Evolutionary conservation across 495 filamentous ascomycete species (phyloP).

Genomic region (Hyaloscypha finlandica): DNA sequence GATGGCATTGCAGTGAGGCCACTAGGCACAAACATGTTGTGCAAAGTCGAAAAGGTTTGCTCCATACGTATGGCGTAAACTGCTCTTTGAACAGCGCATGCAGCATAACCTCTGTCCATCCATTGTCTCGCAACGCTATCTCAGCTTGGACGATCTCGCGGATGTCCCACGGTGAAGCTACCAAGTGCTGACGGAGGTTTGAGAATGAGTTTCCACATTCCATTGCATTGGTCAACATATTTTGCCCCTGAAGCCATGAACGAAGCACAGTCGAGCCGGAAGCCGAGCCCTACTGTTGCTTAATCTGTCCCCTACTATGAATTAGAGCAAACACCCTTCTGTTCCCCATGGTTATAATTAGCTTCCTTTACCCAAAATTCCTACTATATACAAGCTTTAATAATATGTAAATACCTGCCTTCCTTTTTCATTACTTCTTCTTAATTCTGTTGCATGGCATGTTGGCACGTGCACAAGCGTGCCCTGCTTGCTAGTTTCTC

Average conservation of each 20-base stretch:
- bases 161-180: not conserved
- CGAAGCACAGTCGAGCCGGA: not conserved
- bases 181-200: not conserved
- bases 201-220: not conserved
- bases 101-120: not conserved
- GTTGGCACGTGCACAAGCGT: too few species aligned
- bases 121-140: not conserved
- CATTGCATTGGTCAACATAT: not conserved
- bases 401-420: too few species aligned
- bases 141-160: not conserved
- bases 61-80: not conserved
- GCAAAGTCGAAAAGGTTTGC: not conserved
- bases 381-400: too few species aligned
- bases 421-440: too few species aligned
- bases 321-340: too few species aligned
- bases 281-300: not conserved
- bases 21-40: not conserved
- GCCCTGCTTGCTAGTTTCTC: too few species aligned
- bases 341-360: too few species aligned
- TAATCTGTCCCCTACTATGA: too few species aligned
- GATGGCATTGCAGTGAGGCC: not conserved
- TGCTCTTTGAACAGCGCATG: not conserved
- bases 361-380: too few species aligned
- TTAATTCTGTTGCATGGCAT: too few species aligned
- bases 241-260: not conserved